Evolutionary conservation across 2,329 filamentous ascomycete genomes (phyloP), one percentile per base, ranked within the genome.

Genomic region (Pochonia chlamydosporia): DNA sequence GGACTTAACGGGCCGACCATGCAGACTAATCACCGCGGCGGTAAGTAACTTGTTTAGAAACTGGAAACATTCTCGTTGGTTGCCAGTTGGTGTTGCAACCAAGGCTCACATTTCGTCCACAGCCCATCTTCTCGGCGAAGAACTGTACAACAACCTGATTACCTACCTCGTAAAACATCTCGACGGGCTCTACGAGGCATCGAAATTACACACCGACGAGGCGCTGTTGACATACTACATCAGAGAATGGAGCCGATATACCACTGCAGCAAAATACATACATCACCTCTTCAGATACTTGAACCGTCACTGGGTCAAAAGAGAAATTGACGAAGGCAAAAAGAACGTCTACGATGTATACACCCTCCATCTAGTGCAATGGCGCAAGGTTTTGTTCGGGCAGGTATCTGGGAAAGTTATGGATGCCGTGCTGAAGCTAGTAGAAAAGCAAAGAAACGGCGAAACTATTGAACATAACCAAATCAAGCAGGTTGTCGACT

Each of bases 261-360:
- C 93, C 2, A 89, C 87, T 13, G 92, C 93, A 1, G 93, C 91
- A 50, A 95, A 95, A 68, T 99, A 95, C 70, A 93, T 96, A 65
- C 95, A 99, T 68, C 92, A 99, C 64, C 74, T 99, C 7, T 99
- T 99, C 74, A 78, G 86, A 46, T 99, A 99, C 63, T 81, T 99
- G 23, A 99, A 99, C 63, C 82, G 93, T 25, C 93, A 99, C 69
- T 99, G 95, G 93, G 93, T 99, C 2, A 99, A 96, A 76, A 80
- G 93, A 25, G 93, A 99, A 70, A 96, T 99, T 71, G 93, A 99
- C 54, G 93, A 99, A 67, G 93, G 93, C 28, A 97, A 99, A 72
- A 96, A 97, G 74, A 88, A 92, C 60, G 88, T 97, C 7, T 97
- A 95, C 66, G 93, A 99, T 65, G 93, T 99, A 41, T 99, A 99